Conservation (phyloP, 176 grass and related monocot species). For the Urochloa ruziziensis region DNA sequence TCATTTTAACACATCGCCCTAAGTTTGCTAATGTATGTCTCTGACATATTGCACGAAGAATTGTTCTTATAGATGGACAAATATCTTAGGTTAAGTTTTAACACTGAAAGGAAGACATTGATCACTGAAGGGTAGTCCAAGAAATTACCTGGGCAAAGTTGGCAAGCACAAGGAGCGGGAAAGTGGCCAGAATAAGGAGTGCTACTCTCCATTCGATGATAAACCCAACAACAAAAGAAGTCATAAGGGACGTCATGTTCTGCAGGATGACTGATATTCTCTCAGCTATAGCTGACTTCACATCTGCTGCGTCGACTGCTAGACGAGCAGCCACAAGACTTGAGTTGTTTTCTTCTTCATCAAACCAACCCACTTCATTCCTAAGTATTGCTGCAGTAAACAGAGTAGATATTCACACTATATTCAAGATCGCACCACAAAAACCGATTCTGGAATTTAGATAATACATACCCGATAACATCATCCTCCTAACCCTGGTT, state of each 20-base stretch:
- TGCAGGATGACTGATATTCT: constrained; percentile 97
- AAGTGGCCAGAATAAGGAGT: constrained; percentile 87
- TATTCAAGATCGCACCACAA: constrained; percentile 1
- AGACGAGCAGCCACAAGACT: constrained; percentile 87
- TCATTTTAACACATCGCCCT: background rate
- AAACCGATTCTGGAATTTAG: background rate
- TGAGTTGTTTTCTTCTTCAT: constrained; percentile 97
- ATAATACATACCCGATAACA: constrained; percentile 77
- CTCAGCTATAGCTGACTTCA: constrained; percentile 90
- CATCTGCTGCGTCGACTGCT: constrained; percentile 90
- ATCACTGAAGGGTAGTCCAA: background rate
- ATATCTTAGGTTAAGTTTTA: background rate
- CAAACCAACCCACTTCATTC: constrained; percentile 99
- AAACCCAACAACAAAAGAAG: constrained; percentile 91
- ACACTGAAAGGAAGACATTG: background rate
- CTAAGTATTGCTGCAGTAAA: constrained; percentile 78
- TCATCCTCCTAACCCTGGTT: constrained; percentile 92
- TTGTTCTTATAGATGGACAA: background rate
- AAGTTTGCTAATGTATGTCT: background rate
- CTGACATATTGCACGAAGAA: background rate
- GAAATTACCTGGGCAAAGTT: constrained; percentile 85
- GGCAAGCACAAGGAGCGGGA: constrained; percentile 93
- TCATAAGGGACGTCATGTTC: constrained; percentile 86
- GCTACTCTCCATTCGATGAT: constrained; percentile 94
- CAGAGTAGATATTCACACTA: background rate